phyloP scores from a whole-genome alignment of 768 basidiomycete species.

The Cystoderma amianthinum region DNA sequence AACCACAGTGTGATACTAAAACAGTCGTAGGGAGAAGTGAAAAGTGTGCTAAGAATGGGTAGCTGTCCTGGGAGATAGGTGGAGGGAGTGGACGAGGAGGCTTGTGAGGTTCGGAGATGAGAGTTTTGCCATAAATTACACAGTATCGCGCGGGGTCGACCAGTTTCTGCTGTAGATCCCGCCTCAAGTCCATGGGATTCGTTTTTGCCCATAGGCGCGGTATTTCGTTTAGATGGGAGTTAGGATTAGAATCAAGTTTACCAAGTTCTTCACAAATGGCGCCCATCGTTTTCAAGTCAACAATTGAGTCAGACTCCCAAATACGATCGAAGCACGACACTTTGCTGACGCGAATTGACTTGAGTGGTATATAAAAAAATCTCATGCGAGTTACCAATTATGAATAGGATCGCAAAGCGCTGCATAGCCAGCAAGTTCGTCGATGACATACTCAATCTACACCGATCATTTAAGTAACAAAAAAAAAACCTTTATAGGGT shows the following conservation, averaged over 20 bases:
- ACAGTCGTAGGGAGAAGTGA: constrained; percentile 40
- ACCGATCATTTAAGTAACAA: background rate
- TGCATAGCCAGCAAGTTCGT: constrained; percentile 41
- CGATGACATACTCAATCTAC: constrained; percentile 40
- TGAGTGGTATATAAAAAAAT: background rate
- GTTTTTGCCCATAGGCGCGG: constrained; percentile 6
- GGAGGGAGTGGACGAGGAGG: constrained; percentile 17
- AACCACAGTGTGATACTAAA: constrained; percentile 21
- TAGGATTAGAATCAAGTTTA: constrained; percentile 9
- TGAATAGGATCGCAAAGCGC: constrained; percentile 27
- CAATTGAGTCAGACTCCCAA: constrained; percentile 32
- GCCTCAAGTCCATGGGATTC: too few species aligned
- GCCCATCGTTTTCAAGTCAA: constrained; percentile 8
- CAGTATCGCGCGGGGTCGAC: constrained; percentile 33
- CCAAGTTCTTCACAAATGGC: constrained; percentile 16
- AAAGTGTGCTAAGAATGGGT: constrained; percentile 31
- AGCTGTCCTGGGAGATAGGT: constrained; percentile 22
- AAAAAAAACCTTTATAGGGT: background rate
- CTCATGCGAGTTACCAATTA: constrained; percentile 23
- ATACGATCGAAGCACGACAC: constrained; percentile 53
- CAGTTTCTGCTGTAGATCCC: constrained; percentile 16
- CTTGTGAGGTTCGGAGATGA: constrained; percentile 20
- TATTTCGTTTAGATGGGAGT: background rate
- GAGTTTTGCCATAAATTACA: constrained; percentile 32
- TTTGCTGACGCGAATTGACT: constrained; percentile 24